Conservation (phyloP, 140 eudicot genomes). For the Senecio squalidus region DNA sequence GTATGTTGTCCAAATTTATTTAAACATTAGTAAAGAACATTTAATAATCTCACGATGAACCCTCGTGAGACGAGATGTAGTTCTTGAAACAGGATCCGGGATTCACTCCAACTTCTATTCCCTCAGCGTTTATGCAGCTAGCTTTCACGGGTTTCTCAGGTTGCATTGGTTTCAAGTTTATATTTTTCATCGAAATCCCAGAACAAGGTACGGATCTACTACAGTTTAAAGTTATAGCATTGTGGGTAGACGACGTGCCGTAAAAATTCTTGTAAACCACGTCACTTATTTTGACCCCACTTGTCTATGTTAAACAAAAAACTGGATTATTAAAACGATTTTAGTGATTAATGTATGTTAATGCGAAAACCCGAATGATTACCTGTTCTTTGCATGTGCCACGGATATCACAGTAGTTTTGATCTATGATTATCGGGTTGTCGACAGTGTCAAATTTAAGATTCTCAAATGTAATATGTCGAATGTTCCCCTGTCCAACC, state of each 20-base stretch:
- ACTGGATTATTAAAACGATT: not conserved
- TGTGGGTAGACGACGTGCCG: conserved; percentile 48
- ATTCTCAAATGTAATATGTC: conserved; percentile 42
- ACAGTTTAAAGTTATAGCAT: conserved; percentile 54
- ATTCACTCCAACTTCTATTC: conserved; percentile 32
- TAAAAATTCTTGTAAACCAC: conserved; percentile 41
- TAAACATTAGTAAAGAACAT: conserved; percentile 1
- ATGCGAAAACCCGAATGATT: not conserved
- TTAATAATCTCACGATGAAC: conserved; percentile 7
- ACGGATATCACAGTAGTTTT: conserved; percentile 46
- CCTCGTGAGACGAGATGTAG: conserved; percentile 13
- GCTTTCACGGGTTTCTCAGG: conserved; percentile 39
- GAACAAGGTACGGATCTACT: conserved; percentile 53
- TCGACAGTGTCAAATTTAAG: conserved; percentile 35
- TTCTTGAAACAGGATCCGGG: conserved; percentile 50
- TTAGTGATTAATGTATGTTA: not conserved
- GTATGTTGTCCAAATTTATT: conserved; percentile 14
- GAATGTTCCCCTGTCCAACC: conserved; percentile 54
- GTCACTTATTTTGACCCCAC: conserved; percentile 60
- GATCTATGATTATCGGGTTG: conserved; percentile 77
- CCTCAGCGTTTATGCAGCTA: conserved; percentile 42
- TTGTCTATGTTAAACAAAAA: conserved; percentile 29
- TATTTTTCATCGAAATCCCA: conserved; percentile 34
- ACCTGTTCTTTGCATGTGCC: conserved; percentile 43
- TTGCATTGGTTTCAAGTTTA: conserved; percentile 23